Base-by-base conservation (phyloP, 2,329 filamentous ascomycete species). In the Pestalotiopsis fici region DNA sequence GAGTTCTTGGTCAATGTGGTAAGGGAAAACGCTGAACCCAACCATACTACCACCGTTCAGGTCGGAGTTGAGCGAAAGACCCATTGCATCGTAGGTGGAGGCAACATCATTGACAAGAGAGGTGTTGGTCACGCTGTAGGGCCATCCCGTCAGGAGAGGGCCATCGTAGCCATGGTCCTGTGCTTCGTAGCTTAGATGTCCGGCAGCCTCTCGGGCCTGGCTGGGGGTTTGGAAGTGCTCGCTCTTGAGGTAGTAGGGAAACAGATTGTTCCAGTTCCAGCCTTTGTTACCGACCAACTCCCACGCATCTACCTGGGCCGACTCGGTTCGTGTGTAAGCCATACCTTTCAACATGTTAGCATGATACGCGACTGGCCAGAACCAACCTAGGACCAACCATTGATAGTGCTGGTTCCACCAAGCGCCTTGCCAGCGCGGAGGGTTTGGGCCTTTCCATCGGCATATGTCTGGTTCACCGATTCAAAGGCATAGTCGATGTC, bases 1-100 rank as follows among this genome's bases (percentile, higher is more conserved):
- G 18, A 74, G 73, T 2, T 74, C 72, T 1, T 73, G 68, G 67
- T 85, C 76, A 18, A 83, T 65, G 1, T 81, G 85, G 70, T 76
- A 77, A 2, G 83, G 81, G 73, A 78, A 83, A 2, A 80, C 68
- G 18, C 75, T 74, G 68, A 81, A 83, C 11, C 83, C 83, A n/a
- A 77, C 70, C 79, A 85, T 79, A 13, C 71, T 66, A 4, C 84
- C 83, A 13, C 75, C 76, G 70, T 85, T 83, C 1, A 78, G 67
- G 64, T 85, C 84, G 23, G 61, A 35, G 81, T 84, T 68, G 74
- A 81, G 0, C 74, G 72, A 15, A 83, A 80, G 66, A 9, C 65
- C 68, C 50, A 74, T 68, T 18, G 77, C 79, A 4, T 80, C 82
- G 3, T 76, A 66, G 68, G 80, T 81, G 23, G 85, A 68, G 0